phyloP scores from a whole-genome alignment of 2,329 filamentous ascomycete species.

The Sordariomycetes sp. region DNA sequence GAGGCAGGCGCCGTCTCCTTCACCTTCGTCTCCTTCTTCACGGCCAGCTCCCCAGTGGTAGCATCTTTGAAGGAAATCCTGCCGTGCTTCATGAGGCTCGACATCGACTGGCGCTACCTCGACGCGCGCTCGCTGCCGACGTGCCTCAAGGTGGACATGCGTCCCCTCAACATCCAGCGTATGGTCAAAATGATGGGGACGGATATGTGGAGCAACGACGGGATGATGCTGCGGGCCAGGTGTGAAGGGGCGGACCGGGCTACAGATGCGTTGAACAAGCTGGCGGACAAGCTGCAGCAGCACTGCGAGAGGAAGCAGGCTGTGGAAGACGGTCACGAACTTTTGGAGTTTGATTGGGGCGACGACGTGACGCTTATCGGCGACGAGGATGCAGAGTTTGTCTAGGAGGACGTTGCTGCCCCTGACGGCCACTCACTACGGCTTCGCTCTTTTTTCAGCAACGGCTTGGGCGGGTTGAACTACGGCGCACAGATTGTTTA shows the following conservation, averaged over 20 bases:
- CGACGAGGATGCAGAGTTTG: too few species aligned
- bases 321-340: background rate
- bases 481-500: too few species aligned
- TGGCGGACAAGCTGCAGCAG: background rate
- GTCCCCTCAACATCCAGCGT: background rate
- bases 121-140: background rate
- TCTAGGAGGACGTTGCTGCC: too few species aligned
- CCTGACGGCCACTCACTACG: too few species aligned
- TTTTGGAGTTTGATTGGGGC: background rate
- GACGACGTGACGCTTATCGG: background rate
- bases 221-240: background rate
- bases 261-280: background rate
- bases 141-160: background rate
- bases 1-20: constrained; percentile 10
- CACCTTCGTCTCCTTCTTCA: constrained; percentile 28
- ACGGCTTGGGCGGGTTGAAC: too few species aligned
- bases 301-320: background rate
- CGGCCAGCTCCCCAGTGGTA: constrained; percentile 14
- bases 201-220: background rate
- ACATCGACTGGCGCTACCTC: constrained; percentile 13
- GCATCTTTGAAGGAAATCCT: constrained; percentile 20
- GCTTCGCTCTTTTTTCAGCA: too few species aligned
- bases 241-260: background rate
- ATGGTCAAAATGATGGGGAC: background rate
- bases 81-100: constrained; percentile 24